Evolutionary conservation across 1,139 yeast species (phyloP), one percentile per base, ranked within the genome.

Genomic region (Yamadazyma spencermartinsiae): DNA sequence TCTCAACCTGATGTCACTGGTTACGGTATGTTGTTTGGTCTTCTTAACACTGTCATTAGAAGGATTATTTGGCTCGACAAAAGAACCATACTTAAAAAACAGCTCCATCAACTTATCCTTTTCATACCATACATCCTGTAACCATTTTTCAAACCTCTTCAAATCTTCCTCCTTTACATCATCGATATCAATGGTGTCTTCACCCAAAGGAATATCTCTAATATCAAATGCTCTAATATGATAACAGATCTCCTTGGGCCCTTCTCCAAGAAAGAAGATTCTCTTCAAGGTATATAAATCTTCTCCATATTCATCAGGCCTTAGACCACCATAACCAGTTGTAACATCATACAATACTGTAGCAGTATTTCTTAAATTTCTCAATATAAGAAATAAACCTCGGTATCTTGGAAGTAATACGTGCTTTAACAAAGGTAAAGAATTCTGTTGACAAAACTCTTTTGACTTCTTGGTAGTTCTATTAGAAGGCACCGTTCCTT

Each of bases 401-500:
- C 92, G 79, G 0, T 77, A 71, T 41, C 95, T 76, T 13, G 99
- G 99, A 19, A 89, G 64, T 43, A 92, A 68, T 10, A 86, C 79
- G 58, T 88, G 81, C 34, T 72, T 69, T 44, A 86, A 74, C 5
- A 55, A 58, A 1, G 76, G 74, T 36, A 63, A 59, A 15, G 73
- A 72, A 31, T 71, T 61, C 46, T 80, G 75, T 9, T 61, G 63
- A 19, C 86, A 84, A 60, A 67, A 92, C 12, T 60, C 70, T 12
- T 66, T 68, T 2, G 90, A 80, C 42, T 77, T 76, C 6, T 54
- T 64, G 35, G 77, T 72, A 3, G 96, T 88, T 46, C 78, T 74
- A 10, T 68, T 69, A 27, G 94, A 82, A 42, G 86, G 67, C 38
- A 89, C 94, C 0, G 99, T 92, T 2, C 99, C 99, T 60, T 92